Conservation (phyloP, 345 rosid species). For the Euphorbia lathyris region DNA sequence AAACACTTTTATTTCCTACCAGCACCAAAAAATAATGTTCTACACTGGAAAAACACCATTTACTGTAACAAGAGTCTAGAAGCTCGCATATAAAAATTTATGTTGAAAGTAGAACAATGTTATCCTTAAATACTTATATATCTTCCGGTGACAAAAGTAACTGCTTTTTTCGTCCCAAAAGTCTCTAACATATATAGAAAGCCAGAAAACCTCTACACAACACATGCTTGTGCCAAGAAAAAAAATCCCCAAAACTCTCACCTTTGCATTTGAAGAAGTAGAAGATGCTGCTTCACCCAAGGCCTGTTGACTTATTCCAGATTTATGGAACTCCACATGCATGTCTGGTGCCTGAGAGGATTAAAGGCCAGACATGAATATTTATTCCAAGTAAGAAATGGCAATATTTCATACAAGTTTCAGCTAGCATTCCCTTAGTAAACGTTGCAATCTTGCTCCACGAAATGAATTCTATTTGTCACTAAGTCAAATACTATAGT, state of each 20-base stretch:
- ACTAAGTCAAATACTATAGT: not conserved
- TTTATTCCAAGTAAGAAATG: not conserved
- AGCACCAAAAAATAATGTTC: not conserved
- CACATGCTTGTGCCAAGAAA: not conserved
- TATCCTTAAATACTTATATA: not conserved
- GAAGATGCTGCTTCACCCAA: conserved; percentile 20
- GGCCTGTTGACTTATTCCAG: conserved; percentile 13
- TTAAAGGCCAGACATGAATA: not conserved
- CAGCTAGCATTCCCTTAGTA: not conserved
- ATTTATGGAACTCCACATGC: conserved; percentile 24
- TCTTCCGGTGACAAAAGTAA: not conserved
- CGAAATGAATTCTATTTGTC: not conserved
- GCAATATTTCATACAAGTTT: not conserved
- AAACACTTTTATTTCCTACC: not conserved
- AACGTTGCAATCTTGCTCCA: not conserved
- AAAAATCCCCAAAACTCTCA: not conserved
- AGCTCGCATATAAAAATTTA: not conserved
- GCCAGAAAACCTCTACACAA: too few relatives aligned
- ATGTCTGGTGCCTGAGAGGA: conserved; percentile 26
- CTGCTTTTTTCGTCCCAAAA: not conserved
- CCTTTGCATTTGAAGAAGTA: conserved; percentile 26
- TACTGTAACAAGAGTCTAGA: not conserved
- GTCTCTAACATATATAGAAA: not conserved
- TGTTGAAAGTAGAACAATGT: not conserved
- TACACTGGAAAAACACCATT: not conserved